Base-by-base conservation (phyloP, 2,329 filamentous ascomycete species). In the Chlorencoelia australis region DNA sequence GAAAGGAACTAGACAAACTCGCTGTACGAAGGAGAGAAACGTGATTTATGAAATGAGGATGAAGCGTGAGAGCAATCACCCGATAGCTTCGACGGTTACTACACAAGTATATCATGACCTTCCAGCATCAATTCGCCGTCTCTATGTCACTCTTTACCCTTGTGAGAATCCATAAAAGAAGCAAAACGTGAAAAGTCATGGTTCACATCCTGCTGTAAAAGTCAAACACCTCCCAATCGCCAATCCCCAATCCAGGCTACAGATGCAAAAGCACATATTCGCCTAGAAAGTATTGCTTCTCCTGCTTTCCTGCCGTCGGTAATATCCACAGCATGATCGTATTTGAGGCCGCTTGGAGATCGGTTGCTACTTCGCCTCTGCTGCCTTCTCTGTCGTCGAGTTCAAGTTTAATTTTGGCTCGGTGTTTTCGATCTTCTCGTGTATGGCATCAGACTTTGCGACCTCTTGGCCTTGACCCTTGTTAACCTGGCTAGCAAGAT, bases 401-500 rank as follows among this genome's bases (percentile, higher is more conserved):
- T n/a, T n/a, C n/a, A n/a, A n/a, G n/a, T n/a, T n/a, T n/a, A 41
- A 37, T 15, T 50, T 43, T n/a, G 47, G 40, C n/a, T 48, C 43
- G 14, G 39, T 43, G 39, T 42, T 41, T 18, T 44, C 42, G 18
- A 37, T 22, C 28, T 49, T 47, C 19, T 41, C 45, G 20, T 37
- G 36, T 9, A 41, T 25, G 22, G 31, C 25, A 36, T 41, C 29
- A 8, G 39, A 10, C 30, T 37, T 33, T 34, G 27, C 21, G 17
- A 35, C 17, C 35, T 39, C 9, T 30, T 30, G 14, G 4, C 29
- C 18, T 30, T 68, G 59, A 41, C 66, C 67, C 65, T 84, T 88
- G 57, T 75, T 73, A 43, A 91, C 82, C 65, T 94, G 86, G 59
- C 81, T 88, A 47, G 75, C 79, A 46, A 88, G 70, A 57, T 94